A percentile compares a stretch with the other conserved stretches of the same genome.
phyloP scores from a whole-genome alignment of 1,284 basidiomycete genomes.

The Microbotryum lychnidis-dioicae region DNA sequence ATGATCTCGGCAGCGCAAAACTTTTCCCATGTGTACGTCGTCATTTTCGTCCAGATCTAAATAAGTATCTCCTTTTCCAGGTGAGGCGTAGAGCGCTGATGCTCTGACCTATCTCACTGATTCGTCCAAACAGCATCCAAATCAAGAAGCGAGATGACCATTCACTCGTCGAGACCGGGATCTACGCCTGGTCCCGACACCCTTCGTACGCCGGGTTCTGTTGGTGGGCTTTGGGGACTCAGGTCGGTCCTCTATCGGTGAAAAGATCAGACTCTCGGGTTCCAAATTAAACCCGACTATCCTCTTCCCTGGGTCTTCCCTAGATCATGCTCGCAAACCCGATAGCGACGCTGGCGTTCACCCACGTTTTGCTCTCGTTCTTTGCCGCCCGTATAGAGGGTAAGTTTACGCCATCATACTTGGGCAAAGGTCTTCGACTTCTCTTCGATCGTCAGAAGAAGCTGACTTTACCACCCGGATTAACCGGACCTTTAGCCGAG shows the following conservation, averaged over 20 bases:
- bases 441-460: not conserved
- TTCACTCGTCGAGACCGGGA: constrained; percentile 63
- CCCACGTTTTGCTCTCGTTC: constrained; percentile 69
- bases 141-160: constrained; percentile 44
- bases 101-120: not conserved
- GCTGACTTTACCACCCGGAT: not conserved
- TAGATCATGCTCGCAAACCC: constrained; percentile 89
- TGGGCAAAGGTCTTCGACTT: not conserved
- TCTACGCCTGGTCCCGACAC: constrained; percentile 82
- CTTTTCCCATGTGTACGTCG: constrained; percentile 66
- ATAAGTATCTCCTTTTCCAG: not conserved
- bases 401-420: constrained; percentile 42
- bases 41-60: not conserved
- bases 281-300: not conserved
- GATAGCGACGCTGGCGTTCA: constrained; percentile 50
- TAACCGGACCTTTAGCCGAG: constrained; percentile 51
- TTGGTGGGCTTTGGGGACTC: constrained; percentile 90
- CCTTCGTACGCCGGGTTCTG: constrained; percentile 97
- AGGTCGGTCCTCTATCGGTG: constrained; percentile 11
- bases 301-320: too few species aligned
- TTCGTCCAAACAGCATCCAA: too few species aligned
- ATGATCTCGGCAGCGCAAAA: constrained; percentile 93
- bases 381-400: constrained; percentile 73
- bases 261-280: too few species aligned
- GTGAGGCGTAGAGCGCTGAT: too few species aligned